phyloP scores from a whole-genome alignment of 2,329 filamentous ascomycete genomes.

The Cryphonectria carpinicola region DNA sequence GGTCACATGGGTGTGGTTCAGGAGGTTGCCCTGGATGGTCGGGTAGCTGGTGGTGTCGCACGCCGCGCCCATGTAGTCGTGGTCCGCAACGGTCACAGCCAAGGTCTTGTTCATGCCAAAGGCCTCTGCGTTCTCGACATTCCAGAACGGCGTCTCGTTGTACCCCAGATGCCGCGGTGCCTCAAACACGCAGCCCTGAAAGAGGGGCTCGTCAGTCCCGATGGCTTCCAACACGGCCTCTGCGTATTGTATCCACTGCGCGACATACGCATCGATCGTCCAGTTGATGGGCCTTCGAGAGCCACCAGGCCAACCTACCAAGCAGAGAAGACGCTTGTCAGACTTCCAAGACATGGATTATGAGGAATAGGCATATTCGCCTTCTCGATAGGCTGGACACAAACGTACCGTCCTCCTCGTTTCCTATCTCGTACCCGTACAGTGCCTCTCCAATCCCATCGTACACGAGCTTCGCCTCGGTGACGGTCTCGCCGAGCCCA shows the following conservation, averaged over 20 bases:
- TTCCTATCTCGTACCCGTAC: constrained; percentile 19
- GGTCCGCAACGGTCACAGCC: neutral
- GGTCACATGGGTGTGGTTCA: constrained; percentile 30
- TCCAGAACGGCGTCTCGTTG: constrained; percentile 15
- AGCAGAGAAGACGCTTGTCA: neutral
- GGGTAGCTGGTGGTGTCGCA: constrained; percentile 18
- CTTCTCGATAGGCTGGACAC: neutral
- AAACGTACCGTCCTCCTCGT: constrained; percentile 16
- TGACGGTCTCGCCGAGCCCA: constrained; percentile 8
- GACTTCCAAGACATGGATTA: neutral
- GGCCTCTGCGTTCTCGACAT: constrained; percentile 11
- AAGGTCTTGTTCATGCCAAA: constrained; percentile 3
- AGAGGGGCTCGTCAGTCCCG: constrained; percentile 13
- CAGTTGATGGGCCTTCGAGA: constrained; percentile 6
- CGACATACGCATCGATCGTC: constrained; percentile 18
- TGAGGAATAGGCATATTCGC: neutral
- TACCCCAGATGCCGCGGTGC: constrained; percentile 15
- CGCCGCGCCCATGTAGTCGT: constrained; percentile 17
- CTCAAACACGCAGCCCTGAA: constrained; percentile 19
- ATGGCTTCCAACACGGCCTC: constrained; percentile 7
- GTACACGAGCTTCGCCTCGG: constrained; percentile 13
- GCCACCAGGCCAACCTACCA: constrained; percentile 13
- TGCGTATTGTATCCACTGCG: constrained; percentile 17
- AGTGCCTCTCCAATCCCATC: constrained; percentile 10
- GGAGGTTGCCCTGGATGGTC: constrained; percentile 22